Percentiles rank a stretch among this genome's conserved stretches.
Evolutionary conservation across 2,329 filamentous ascomycete genomes (phyloP).

Genomic region (Hawksworthiomyces lignivorus): DNA sequence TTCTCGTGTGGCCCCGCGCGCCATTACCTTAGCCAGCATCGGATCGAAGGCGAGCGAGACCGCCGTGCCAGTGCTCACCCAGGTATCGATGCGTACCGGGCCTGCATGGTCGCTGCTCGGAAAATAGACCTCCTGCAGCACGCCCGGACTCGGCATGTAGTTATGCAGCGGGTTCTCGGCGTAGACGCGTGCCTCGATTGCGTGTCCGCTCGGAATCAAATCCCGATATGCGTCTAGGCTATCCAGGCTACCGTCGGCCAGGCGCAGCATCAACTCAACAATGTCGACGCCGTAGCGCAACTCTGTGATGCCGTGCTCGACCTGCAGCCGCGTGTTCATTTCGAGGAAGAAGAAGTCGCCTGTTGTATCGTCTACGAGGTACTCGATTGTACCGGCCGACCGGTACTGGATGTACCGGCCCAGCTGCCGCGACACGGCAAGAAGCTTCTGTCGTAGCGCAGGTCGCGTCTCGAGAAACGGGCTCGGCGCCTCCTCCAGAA

Average conservation of each 20-base stretch:
- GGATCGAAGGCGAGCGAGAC: conserved; percentile 5
- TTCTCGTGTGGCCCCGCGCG: conserved; percentile 68
- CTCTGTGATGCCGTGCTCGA: conserved; percentile 39
- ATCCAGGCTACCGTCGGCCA: conserved; percentile 36
- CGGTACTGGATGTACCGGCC: conserved; percentile 5
- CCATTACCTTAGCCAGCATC: conserved; percentile 71
- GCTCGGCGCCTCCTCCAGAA: conserved; percentile 56
- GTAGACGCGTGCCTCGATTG: conserved; percentile 66
- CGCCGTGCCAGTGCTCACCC: conserved; percentile 57
- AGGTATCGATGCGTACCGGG: conserved; percentile 62
- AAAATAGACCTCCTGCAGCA: conserved; percentile 53
- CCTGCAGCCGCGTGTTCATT: conserved; percentile 26
- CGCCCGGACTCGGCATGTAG: conserved; percentile 62
- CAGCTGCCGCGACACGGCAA: conserved; percentile 13
- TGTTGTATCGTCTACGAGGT: conserved; percentile 6
- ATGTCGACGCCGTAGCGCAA: conserved; percentile 30
- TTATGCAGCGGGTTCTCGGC: conserved; percentile 59
- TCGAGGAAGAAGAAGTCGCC: conserved; percentile 13
- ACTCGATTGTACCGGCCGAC: conserved; percentile 13
- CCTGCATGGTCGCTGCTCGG: conserved; percentile 33
- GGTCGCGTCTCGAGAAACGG: conserved; percentile 31
- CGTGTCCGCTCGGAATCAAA: conserved; percentile 38
- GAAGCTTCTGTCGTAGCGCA: conserved; percentile 12
- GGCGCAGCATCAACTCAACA: conserved; percentile 23
- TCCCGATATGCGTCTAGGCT: conserved; percentile 45